Conservation (phyloP, 2,329 filamentous ascomycete genomes). For the Aspergillus aculeatus region DNA sequence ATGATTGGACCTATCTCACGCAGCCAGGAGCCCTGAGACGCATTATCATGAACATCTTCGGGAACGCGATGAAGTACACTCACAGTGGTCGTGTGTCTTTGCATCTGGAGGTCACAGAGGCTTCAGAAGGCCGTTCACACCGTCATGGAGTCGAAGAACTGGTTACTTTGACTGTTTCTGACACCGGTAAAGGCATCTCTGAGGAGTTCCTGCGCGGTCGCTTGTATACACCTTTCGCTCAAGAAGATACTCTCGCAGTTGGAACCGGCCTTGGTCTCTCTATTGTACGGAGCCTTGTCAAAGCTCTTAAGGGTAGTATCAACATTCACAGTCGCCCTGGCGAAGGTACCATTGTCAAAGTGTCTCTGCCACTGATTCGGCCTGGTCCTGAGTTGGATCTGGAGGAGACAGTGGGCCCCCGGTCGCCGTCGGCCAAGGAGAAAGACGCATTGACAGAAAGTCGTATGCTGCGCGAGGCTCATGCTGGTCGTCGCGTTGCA, state of each 20-base stretch:
- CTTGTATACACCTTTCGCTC: constrained; percentile 58
- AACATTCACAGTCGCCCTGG: constrained; percentile 55
- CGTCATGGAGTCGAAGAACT: constrained; percentile 35
- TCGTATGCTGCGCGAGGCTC: constrained; percentile 26
- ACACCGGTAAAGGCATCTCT: constrained; percentile 66
- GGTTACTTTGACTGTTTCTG: constrained; percentile 52
- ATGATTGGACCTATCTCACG: constrained; percentile 55
- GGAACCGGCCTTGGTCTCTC: constrained; percentile 58
- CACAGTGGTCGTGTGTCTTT: constrained; percentile 52
- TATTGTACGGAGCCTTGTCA: constrained; percentile 62
- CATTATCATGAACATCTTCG: constrained; percentile 63
- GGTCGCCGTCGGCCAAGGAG: constrained; percentile 7
- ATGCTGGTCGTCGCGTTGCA: constrained; percentile 26
- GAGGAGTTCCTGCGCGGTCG: constrained; percentile 60
- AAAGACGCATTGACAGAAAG: constrained; percentile 25
- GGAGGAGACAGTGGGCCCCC: constrained; percentile 18
- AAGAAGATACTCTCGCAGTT: constrained; percentile 60
- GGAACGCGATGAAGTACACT: constrained; percentile 64
- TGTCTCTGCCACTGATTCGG: constrained; percentile 46
- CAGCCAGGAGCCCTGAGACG: constrained; percentile 56
- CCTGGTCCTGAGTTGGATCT: constrained; percentile 23
- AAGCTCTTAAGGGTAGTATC: constrained; percentile 59
- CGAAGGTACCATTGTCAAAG: constrained; percentile 56
- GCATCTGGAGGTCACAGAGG: constrained; percentile 33
- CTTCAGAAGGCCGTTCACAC: constrained; percentile 30